Conservation (phyloP, 1,284 basidiomycete genomes). For the Sporisorium scitamineum region DNA sequence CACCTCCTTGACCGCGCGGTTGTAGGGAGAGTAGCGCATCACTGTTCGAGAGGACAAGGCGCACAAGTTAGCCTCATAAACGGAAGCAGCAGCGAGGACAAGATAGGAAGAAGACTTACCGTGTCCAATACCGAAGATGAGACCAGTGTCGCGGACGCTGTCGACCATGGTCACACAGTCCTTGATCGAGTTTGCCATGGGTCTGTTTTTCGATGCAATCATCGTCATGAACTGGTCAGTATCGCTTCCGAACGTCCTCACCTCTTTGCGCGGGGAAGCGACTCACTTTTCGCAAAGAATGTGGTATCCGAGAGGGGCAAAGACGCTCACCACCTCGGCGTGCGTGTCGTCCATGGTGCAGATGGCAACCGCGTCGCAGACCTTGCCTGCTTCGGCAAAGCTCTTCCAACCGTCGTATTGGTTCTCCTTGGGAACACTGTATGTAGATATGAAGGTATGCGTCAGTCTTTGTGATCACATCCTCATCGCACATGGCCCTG, state of each 20-base stretch:
- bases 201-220: neutral
- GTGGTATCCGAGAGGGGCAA: slow-evolving; percentile 42
- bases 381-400: slow-evolving; percentile 33
- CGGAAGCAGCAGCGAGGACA: neutral
- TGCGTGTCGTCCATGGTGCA: slow-evolving; percentile 49
- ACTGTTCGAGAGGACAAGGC: neutral
- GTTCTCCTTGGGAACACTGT: slow-evolving; percentile 22
- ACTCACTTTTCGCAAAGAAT: slow-evolving; percentile 42
- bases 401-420: slow-evolving; percentile 43
- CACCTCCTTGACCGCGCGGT: slow-evolving; percentile 36
- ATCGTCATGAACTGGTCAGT: neutral
- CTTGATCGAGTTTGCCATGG: slow-evolving; percentile 46
- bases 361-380: slow-evolving; percentile 40
- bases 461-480: neutral
- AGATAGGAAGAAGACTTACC: slow-evolving; percentile 1
- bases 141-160: slow-evolving; percentile 25
- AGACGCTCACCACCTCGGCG: slow-evolving; percentile 35
- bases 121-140: slow-evolving; percentile 39
- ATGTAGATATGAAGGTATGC: neutral
- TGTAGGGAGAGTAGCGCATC: slow-evolving; percentile 44
- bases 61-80: neutral
- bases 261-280: neutral
- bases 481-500: neutral
- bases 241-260: neutral
- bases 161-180: slow-evolving; percentile 41